phyloP scores from a whole-genome alignment of 1,139 yeast genomes.

The Arxiozyma telluris region DNA sequence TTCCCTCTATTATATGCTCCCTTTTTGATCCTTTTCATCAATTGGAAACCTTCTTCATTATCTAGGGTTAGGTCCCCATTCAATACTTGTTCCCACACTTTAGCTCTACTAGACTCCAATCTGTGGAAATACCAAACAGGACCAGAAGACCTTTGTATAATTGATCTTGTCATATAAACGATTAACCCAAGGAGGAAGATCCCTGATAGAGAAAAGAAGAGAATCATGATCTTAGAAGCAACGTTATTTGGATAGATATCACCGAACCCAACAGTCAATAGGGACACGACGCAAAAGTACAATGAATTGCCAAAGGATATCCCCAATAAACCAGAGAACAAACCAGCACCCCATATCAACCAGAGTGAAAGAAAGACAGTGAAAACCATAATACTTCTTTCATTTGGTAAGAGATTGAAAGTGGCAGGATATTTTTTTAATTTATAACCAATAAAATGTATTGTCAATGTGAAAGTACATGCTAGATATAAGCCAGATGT shows the following conservation, averaged over 20 bases:
- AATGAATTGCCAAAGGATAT: constrained; percentile 52
- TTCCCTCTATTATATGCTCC: constrained; percentile 31
- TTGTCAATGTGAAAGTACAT: constrained; percentile 43
- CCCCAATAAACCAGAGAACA: constrained; percentile 38
- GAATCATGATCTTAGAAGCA: constrained; percentile 47
- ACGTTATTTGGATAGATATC: constrained; percentile 50
- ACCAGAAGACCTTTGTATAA: constrained; percentile 49
- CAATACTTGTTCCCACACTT: constrained; percentile 16
- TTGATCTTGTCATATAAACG: constrained; percentile 57
- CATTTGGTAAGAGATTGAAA: constrained; percentile 56
- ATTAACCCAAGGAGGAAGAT: constrained; percentile 64
- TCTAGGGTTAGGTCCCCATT: constrained; percentile 23
- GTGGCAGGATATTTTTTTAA: constrained; percentile 55
- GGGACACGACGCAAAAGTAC: constrained; percentile 62
- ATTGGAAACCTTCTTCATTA: constrained; percentile 40
- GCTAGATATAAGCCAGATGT: constrained; percentile 52
- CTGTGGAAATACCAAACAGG: constrained; percentile 59
- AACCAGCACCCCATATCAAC: constrained; percentile 61
- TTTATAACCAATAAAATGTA: constrained; percentile 56
- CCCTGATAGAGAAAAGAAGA: constrained; percentile 60
- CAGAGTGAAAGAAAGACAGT: constrained; percentile 57
- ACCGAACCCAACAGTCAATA: constrained; percentile 74
- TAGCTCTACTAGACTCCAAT: constrained; percentile 36
- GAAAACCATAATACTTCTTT: constrained; percentile 63
- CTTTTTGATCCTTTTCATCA: constrained; percentile 44